phyloP scores from a whole-genome alignment of 2,329 filamentous ascomycete species.

The Claviceps quebecensis region DNA sequence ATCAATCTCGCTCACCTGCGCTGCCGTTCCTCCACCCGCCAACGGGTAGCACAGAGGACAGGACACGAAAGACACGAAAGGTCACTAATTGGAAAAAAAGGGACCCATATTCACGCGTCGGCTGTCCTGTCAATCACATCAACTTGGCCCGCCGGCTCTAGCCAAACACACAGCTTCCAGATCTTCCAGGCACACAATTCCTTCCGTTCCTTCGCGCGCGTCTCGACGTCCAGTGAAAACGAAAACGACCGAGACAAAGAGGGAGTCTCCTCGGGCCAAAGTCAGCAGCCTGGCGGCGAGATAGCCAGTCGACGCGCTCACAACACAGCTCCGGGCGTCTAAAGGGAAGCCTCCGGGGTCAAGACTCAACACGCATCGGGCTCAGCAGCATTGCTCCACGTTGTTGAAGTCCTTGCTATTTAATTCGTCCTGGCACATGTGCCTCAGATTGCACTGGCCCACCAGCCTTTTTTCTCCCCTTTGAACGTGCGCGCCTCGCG shows the following conservation, averaged over 20 bases:
- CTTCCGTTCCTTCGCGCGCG: slow-evolving; percentile 4
- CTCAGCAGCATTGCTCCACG: background rate
- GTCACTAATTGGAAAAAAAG: slow-evolving; percentile 8
- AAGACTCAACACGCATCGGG: background rate
- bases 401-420: background rate
- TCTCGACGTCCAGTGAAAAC: slow-evolving; percentile 6
- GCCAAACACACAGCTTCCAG: slow-evolving; percentile 11
- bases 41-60: slow-evolving; percentile 14
- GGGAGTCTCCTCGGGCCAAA: background rate
- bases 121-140: slow-evolving; percentile 10
- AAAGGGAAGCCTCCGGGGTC: background rate
- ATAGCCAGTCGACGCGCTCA: slow-evolving; percentile 2
- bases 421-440: background rate
- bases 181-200: slow-evolving; percentile 10
- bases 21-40: slow-evolving; percentile 20
- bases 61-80: background rate
- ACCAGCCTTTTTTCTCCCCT: slow-evolving; percentile 1
- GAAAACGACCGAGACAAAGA: background rate
- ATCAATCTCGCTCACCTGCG: slow-evolving; percentile 25
- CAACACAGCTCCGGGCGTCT: background rate
- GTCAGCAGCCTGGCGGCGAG: slow-evolving; percentile 2
- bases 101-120: slow-evolving; percentile 1
- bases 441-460: background rate
- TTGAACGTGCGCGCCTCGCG: background rate
- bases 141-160: slow-evolving; percentile 7